Evolutionary conservation across 768 basidiomycete species (phyloP).

Genomic region (Kwoniella mangroviensis): DNA sequence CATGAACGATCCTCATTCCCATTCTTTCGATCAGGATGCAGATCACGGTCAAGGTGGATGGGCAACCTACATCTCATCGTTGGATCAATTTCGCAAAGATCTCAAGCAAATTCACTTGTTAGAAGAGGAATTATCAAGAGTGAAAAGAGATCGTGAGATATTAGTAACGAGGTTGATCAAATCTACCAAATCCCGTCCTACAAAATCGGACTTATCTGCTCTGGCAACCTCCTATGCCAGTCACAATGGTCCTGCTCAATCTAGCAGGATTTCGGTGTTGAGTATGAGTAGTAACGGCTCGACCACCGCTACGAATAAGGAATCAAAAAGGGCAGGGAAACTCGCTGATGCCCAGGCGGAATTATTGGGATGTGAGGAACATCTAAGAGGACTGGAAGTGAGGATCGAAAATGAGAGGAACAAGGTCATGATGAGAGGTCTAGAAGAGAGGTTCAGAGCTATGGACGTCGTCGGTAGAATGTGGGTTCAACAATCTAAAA

Average conservation of each 20-base stretch:
- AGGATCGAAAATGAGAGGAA: slow-evolving; percentile 55
- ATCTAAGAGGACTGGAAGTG: slow-evolving; percentile 53
- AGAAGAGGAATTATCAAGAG: slow-evolving; percentile 56
- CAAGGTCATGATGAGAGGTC: slow-evolving; percentile 55
- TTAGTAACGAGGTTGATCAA: slow-evolving; percentile 56
- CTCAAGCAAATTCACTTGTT: slow-evolving; percentile 56
- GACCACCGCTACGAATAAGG: slow-evolving; percentile 38
- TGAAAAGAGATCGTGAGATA: slow-evolving; percentile 56
- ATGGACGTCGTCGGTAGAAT: slow-evolving; percentile 57
- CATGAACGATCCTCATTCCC: slow-evolving; percentile 31
- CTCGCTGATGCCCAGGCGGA: slow-evolving; percentile 57
- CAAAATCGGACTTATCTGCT: slow-evolving; percentile 51
- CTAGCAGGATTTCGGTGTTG: slow-evolving; percentile 36
- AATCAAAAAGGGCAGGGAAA: slow-evolving; percentile 53
- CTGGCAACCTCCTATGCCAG: slow-evolving; percentile 36
- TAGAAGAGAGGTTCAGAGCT: slow-evolving; percentile 55
- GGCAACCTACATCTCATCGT: slow-evolving; percentile 51
- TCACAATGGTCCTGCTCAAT: slow-evolving; percentile 26
- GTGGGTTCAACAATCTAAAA: slow-evolving; percentile 55
- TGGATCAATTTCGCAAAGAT: slow-evolving; percentile 57
- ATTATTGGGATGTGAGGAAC: slow-evolving; percentile 57
- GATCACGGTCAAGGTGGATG: slow-evolving; percentile 45
- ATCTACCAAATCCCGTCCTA: slow-evolving; percentile 54
- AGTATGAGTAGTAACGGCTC: slow-evolving; percentile 47
- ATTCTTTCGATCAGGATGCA: slow-evolving; percentile 25